Evolutionary conservation across 139 green algal genomes (phyloP), one percentile per base, ranked within the genome.

Genomic region (Diplosphaera chodatii): DNA sequence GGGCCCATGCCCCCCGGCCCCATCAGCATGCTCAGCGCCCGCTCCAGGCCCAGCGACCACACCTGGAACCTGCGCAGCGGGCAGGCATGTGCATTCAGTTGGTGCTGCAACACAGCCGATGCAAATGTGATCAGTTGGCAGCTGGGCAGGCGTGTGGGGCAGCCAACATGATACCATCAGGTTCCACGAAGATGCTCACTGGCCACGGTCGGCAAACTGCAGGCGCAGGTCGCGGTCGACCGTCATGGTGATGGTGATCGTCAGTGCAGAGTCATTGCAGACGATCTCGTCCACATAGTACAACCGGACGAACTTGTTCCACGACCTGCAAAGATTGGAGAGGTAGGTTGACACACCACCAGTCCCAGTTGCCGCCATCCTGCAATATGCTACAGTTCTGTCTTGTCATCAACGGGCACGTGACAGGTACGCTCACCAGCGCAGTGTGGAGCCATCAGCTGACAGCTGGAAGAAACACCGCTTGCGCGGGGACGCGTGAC

Each of bases 391-490:
- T n/a, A n/a, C n/a, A n/a, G n/a, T n/a, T n/a, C n/a, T n/a, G n/a
- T n/a, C n/a, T n/a, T n/a, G n/a, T n/a, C n/a, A n/a, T n/a, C n/a
- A n/a, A n/a, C n/a, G n/a, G n/a, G n/a, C n/a, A 3, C 48, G 4
- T 59, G 48, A 59, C 13, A 18, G 8, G 48, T n/a, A 3, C 8
- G 37, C 16, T 21, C 48, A 59, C 82, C 82, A 87, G 32, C 82
- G 82, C 66, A 87, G 80, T 32, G 80, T 86, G 67, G 55, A 77
- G 66, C 71, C 75, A 37, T 87, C 82, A 21, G 73, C 25, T 2
- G 71, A 82, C 21, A 87, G 73, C 77, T 87, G 82, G 63, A 87
- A 87, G 76, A 82, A 87, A 28, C 82, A 64, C 2, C 64, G 41
- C 77, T 87, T 87, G 55, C 41, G 32, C 13, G 76, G 55, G 28